Evolutionary conservation across 2,329 filamentous ascomycete genomes (phyloP), one percentile per base, ranked within the genome.

Genomic region (Bertia moriformis): DNA sequence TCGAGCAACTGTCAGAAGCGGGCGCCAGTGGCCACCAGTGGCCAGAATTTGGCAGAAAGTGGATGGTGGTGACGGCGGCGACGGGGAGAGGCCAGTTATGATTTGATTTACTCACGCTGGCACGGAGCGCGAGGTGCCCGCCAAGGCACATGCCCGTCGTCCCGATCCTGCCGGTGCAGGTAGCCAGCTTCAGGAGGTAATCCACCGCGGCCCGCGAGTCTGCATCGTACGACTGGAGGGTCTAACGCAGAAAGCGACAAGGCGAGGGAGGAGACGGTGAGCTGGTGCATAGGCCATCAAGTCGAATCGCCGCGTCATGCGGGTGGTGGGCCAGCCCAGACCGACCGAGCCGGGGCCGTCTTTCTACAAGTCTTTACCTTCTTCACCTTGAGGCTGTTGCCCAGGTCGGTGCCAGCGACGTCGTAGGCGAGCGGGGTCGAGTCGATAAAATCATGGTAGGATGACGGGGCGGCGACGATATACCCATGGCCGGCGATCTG

Each of bases 401-500:
- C 88, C 33, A 74, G 68, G 56, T 94, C 85, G 0, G 89, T 96
- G 39, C 91, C 88, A 2, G 83, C 81, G 0, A 69, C 85, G 53
- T 95, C 85, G 57, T 95, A 95, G 38, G 83, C 73, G 29, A 95
- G 66, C 10, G 88, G 66, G 51, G 88, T 84, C 0, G 87, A 84
- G 3, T 83, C 83, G 1, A 78, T 84, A 60, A 95, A 95, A 59
- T 94, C 88, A 56, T 95, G 88, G 60, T 94, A 95, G 20, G 80
- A 88, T 22, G 83, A 91, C 0, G 87, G 86, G 0, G 87, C 87
- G 7, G 83, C 88, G 47, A 89, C 87, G 48, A 95, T 93, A 65
- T 93, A 95, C 51, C 88, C 89, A 47, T 93, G 84, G 2, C 85
- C 83, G 30, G 86, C 84, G 50, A 95, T 94, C 57, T 94, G 87